A percentile compares a stretch with the other conserved stretches of the same genome.
Conservation (phyloP, 1,284 basidiomycete genomes). For the Sphaerobolus stellatus region DNA sequence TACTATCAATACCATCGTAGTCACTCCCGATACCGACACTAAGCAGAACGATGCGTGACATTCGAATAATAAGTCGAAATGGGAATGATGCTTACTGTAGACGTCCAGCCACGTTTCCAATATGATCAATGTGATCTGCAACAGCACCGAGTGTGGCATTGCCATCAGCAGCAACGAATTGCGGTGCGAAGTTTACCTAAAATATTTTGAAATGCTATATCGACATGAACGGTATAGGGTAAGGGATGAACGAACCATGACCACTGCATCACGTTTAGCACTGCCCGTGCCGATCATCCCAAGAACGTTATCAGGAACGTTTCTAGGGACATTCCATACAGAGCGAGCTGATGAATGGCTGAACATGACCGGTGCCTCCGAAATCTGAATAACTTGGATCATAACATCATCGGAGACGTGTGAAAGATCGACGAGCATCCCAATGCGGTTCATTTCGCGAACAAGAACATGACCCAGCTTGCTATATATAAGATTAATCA, state of each 20-base stretch:
- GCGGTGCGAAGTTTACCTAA: constrained; percentile 74
- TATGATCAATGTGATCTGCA: constrained; percentile 86
- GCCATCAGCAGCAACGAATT: constrained; percentile 61
- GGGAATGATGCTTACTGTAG: constrained; percentile 68
- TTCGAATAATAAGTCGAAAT: neutral
- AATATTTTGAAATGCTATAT: neutral
- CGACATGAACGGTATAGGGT: neutral
- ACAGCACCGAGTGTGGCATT: constrained; percentile 66
- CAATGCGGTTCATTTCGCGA: constrained; percentile 88
- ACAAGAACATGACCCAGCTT: constrained; percentile 69
- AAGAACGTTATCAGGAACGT: constrained; percentile 81
- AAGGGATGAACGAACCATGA: constrained; percentile 65
- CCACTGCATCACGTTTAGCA: constrained; percentile 73
- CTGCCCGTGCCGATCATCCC: constrained; percentile 59
- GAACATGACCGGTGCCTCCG: constrained; percentile 84
- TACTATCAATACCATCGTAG: constrained; percentile 68
- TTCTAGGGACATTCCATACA: constrained; percentile 68
- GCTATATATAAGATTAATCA: constrained; percentile 34
- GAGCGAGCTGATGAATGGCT: constrained; percentile 80
- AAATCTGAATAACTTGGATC: constrained; percentile 62
- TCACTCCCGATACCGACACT: constrained; percentile 66
- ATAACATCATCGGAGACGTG: constrained; percentile 88
- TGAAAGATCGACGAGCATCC: constrained; percentile 79
- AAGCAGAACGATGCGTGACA: neutral
- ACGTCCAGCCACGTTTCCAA: constrained; percentile 74